Conservation (phyloP, 2,329 filamentous ascomycete species). For the Sporothrix variecibatus region DNA sequence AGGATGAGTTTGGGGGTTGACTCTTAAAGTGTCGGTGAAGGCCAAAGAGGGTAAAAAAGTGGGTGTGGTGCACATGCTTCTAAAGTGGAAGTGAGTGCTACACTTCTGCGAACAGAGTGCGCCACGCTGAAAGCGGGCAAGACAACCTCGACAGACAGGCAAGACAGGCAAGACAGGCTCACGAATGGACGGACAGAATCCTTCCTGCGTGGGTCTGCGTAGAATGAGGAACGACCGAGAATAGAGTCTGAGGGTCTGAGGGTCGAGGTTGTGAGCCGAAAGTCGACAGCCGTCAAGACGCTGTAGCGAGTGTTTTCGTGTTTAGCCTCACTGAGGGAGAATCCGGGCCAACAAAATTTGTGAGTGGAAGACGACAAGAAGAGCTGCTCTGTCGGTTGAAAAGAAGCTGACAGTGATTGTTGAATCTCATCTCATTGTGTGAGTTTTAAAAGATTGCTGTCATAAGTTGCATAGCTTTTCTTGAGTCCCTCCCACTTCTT, state of each 20-base stretch:
- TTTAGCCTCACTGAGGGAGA: too few relatives aligned
- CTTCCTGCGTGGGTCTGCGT: slow-evolving; percentile 19
- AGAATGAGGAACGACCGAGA: slow-evolving; percentile 24
- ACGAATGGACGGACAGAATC: not conserved
- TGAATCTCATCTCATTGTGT: too few relatives aligned
- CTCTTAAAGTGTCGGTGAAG: slow-evolving; percentile 24
- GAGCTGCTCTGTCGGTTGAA: too few relatives aligned
- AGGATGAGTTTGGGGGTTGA: not conserved
- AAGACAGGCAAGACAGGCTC: too few relatives aligned
- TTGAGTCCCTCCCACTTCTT: too few relatives aligned
- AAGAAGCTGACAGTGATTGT: too few relatives aligned
- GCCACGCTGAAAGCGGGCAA: slow-evolving; percentile 19
- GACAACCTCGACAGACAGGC: too few relatives aligned
- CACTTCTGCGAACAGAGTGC: not conserved
- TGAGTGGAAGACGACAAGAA: too few relatives aligned
- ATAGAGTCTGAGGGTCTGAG: not conserved
- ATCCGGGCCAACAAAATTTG: too few relatives aligned
- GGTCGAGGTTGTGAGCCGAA: not conserved
- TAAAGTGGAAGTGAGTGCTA: slow-evolving; percentile 18
- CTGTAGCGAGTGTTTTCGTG: not conserved
- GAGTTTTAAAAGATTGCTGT: too few relatives aligned
- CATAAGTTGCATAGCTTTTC: too few relatives aligned
- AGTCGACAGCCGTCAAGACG: not conserved
- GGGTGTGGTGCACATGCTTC: not conserved
- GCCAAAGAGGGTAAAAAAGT: not conserved